These are phyloP conservation scores for Chlamydomonas incerta DNA, from an alignment of 139 green algal genomes.

Conservation along the genomic window DNA sequence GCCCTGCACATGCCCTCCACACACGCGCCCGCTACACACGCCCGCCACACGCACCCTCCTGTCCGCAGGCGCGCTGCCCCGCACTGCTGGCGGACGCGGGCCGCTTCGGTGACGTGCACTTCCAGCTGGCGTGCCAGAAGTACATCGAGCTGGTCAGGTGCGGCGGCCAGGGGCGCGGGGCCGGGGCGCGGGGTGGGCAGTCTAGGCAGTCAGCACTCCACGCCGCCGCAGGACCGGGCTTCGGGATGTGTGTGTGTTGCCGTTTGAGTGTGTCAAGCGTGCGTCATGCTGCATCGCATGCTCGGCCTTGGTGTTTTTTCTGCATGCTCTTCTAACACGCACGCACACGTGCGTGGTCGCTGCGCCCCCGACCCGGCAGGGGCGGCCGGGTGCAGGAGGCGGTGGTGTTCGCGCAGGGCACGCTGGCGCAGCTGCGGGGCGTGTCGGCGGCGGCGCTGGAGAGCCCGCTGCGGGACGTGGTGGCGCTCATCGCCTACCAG, in stretches of 20 bases:
- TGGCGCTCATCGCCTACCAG: conserved; percentile 86
- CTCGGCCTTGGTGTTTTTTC: too few relatives aligned
- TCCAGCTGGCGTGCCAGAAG: conserved; percentile 78
- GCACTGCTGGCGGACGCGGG: conserved; percentile 41
- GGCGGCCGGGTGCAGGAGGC: conserved; percentile 58
- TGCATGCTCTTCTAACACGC: too few relatives aligned
- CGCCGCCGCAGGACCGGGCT: too few relatives aligned
- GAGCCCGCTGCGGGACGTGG: conserved; percentile 64
- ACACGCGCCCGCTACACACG: too few relatives aligned
- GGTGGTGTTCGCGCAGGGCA: conserved; percentile 62
- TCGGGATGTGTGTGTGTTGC: neutral
- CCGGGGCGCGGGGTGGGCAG: neutral
- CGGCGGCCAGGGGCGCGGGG: neutral
- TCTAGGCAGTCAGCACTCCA: neutral
- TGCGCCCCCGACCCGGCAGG: conserved; percentile 10
- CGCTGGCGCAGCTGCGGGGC: conserved; percentile 56
- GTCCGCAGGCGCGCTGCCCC: conserved; percentile 22
- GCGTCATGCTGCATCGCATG: too few relatives aligned
- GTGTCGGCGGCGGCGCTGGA: neutral
- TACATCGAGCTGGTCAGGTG: conserved; percentile 87
- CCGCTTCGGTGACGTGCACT: conserved; percentile 59
- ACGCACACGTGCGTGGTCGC: too few relatives aligned
- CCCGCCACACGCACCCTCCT: too few relatives aligned
- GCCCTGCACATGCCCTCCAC: too few relatives aligned
- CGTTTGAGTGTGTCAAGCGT: too few relatives aligned